A percentile compares a stretch with the other conserved stretches of the same genome.
Evolutionary conservation across 768 basidiomycete species (phyloP).

Genomic region (Holtermanniella nyarrowii): DNA sequence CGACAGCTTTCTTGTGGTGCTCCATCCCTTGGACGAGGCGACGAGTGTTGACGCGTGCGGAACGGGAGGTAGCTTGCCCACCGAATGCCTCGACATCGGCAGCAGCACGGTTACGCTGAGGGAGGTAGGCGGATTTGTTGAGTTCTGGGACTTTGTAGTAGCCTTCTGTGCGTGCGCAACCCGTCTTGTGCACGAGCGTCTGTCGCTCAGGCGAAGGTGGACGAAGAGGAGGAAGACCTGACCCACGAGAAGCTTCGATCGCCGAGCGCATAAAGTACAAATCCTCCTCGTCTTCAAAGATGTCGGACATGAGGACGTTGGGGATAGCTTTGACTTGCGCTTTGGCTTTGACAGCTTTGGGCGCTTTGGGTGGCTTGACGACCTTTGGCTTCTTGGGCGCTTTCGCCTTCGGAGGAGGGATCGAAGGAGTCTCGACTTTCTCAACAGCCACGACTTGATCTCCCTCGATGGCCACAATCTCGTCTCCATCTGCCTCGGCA

Average conservation of each 20-base stretch:
- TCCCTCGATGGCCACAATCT: background rate
- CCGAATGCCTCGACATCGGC: conserved; percentile 38
- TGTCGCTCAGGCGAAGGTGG: conserved; percentile 14
- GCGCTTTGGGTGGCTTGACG: conserved; percentile 7
- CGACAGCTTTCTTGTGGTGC: conserved; percentile 59
- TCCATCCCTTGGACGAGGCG: conserved; percentile 86
- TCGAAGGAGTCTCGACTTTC: background rate
- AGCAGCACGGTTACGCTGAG: conserved; percentile 51
- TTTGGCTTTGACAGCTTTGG: conserved; percentile 15
- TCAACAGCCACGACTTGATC: background rate
- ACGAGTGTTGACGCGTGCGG: conserved; percentile 84
- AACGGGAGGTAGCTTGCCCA: conserved; percentile 48
- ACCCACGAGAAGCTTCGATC: conserved; percentile 24
- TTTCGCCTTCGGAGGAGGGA: conserved; percentile 7
- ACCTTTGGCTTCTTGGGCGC: conserved; percentile 16
- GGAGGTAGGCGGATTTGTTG: conserved; percentile 84
- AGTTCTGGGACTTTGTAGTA: conserved; percentile 89
- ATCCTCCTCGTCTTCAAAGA: conserved; percentile 83
- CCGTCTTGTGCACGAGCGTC: conserved; percentile 42
- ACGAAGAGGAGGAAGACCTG: conserved; percentile 17
- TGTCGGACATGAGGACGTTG: conserved; percentile 46
- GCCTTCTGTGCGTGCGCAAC: conserved; percentile 85
- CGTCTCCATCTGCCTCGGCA: background rate
- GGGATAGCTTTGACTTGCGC: conserved; percentile 9
- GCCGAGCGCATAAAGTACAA: conserved; percentile 53